phyloP scores from a whole-genome alignment of 352 stramenopile genomes.

The Blastocystis sp. region DNA sequence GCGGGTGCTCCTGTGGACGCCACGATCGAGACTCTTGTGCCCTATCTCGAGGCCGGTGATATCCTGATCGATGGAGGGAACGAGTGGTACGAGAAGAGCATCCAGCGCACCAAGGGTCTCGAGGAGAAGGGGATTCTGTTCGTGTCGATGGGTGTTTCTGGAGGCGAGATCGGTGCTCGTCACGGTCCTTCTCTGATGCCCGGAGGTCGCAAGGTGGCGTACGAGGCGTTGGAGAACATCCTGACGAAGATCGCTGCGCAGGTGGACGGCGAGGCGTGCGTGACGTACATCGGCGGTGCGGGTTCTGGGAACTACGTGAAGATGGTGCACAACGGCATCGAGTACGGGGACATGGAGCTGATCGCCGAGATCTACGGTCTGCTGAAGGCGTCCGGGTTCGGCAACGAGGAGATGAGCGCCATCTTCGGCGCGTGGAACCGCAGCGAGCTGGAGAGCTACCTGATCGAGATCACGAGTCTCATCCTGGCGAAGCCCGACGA shows the following conservation, averaged over 20 bases:
- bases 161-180: constrained; percentile 91
- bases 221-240: constrained; percentile 90
- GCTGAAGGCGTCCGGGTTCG: constrained; percentile 83
- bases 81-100: constrained; percentile 95
- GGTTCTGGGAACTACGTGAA: constrained; percentile 98
- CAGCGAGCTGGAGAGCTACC: constrained; percentile 86
- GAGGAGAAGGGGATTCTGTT: constrained; percentile 89
- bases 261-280: constrained; percentile 79
- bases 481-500: constrained; percentile 96
- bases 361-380: constrained; percentile 97
- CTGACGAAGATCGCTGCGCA: constrained; percentile 91
- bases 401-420: constrained; percentile 80
- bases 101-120: constrained; percentile 84
- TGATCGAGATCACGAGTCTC: constrained; percentile 96
- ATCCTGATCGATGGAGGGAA: constrained; percentile 97
- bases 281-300: constrained; percentile 88
- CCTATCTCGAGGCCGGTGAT: constrained; percentile 77
- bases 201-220: constrained; percentile 87
- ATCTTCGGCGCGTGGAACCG: constrained; percentile 96
- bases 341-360: constrained; percentile 97
- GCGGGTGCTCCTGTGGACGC: constrained; percentile 89
- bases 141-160: constrained; percentile 95
- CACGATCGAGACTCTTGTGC: constrained; percentile 69
- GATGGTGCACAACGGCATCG: constrained; percentile 99
- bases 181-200: constrained; percentile 97